Conservation (phyloP, 371 early-diverging fungal genomes). For the Mortierella sp. region DNA sequence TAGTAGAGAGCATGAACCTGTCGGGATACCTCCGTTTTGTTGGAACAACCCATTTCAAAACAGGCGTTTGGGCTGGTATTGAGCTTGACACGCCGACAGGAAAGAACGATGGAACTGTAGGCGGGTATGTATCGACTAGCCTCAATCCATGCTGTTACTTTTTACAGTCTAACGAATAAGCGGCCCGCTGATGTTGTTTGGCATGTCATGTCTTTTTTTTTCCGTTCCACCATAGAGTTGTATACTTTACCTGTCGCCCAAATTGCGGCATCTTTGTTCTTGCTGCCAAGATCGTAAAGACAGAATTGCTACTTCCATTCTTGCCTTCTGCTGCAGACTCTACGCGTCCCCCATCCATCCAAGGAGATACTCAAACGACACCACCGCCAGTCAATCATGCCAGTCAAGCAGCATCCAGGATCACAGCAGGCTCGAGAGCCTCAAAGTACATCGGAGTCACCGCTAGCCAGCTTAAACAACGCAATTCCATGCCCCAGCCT, state of each 20-base stretch:
- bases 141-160: background rate
- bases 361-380: constrained; percentile 21
- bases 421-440: constrained; percentile 68
- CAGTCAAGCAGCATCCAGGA: constrained; percentile 59
- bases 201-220: constrained; percentile 21
- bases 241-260: constrained; percentile 77
- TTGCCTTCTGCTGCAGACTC: constrained; percentile 44
- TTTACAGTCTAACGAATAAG: background rate
- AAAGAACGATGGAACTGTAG: constrained; percentile 84
- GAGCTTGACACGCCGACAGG: constrained; percentile 83
- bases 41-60: constrained; percentile 74
- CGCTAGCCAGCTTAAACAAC: constrained; percentile 69
- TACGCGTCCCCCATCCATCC: constrained; percentile 2
- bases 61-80: constrained; percentile 86
- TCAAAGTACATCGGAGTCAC: constrained; percentile 73
- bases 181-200: constrained; percentile 9
- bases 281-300: constrained; percentile 68
- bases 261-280: constrained; percentile 81
- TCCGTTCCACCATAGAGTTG: constrained; percentile 42
- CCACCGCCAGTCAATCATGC: constrained; percentile 42
- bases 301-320: constrained; percentile 50
- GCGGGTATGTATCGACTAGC: constrained; percentile 63
- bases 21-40: constrained; percentile 81
- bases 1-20: constrained; percentile 75
- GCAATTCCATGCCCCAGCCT: constrained; percentile 47